Percentiles rank a stretch among this genome's conserved stretches.
phyloP scores from a whole-genome alignment of 805 yeast genomes.

The Ogataea methanolica region DNA sequence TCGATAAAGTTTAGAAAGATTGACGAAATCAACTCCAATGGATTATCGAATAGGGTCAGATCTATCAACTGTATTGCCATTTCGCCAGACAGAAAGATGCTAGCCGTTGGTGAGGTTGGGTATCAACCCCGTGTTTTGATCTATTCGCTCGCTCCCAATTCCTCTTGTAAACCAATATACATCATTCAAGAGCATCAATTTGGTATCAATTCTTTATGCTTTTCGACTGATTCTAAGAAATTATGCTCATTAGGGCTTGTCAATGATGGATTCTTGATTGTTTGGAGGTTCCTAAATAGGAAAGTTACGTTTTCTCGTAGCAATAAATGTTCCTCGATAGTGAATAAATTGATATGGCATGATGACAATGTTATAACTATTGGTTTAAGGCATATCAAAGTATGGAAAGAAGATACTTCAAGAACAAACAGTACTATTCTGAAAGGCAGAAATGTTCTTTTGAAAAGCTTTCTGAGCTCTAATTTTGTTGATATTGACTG shows the following conservation, averaged over 20 bases:
- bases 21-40: constrained; percentile 14
- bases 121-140: constrained; percentile 61
- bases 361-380: constrained; percentile 44
- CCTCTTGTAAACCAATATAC: constrained; percentile 45
- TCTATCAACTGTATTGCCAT: constrained; percentile 54
- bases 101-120: constrained; percentile 72
- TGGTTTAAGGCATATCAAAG: constrained; percentile 57
- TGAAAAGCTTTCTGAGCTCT: constrained; percentile 46
- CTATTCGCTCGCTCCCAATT: constrained; percentile 51
- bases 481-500: constrained; percentile 41
- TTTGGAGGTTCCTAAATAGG: constrained; percentile 45
- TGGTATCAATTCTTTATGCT: constrained; percentile 52
- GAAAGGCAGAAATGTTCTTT: constrained; percentile 55
- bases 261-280: constrained; percentile 61
- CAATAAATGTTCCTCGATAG: constrained; percentile 58
- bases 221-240: constrained; percentile 53
- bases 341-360: constrained; percentile 55
- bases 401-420: constrained; percentile 43
- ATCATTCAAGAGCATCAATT: constrained; percentile 58
- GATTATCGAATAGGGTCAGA: constrained; percentile 37
- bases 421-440: constrained; percentile 25
- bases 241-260: constrained; percentile 62
- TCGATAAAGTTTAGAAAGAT: constrained; percentile 12
- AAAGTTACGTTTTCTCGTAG: constrained; percentile 38
- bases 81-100: constrained; percentile 45